Conservation (phyloP, 2,329 filamentous ascomycete genomes). For the Colletotrichum sp. region DNA sequence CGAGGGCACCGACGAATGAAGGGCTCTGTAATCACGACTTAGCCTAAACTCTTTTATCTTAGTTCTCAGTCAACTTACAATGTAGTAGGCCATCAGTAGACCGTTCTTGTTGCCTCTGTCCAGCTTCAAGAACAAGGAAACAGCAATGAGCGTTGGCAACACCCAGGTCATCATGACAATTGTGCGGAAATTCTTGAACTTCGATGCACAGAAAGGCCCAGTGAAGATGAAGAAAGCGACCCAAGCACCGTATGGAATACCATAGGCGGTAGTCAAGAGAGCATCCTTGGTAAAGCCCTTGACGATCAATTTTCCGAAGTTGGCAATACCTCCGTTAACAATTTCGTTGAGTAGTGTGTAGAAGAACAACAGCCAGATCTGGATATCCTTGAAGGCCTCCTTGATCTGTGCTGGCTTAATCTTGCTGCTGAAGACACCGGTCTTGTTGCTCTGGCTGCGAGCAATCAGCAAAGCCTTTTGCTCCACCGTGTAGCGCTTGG, state of each 20-base stretch:
- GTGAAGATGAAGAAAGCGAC: conserved; percentile 57
- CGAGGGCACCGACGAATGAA: conserved; percentile 48
- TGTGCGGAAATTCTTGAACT: conserved; percentile 54
- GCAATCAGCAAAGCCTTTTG: conserved; percentile 61
- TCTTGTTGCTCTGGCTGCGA: conserved; percentile 45
- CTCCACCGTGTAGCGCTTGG: conserved; percentile 61
- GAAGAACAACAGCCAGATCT: conserved; percentile 48
- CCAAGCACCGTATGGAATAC: conserved; percentile 59
- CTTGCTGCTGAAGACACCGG: conserved; percentile 44
- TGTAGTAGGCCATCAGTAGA: conserved; percentile 47
- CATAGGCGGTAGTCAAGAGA: conserved; percentile 51
- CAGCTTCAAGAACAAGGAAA: conserved; percentile 46
- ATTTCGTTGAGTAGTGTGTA: conserved; percentile 28
- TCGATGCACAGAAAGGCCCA: conserved; percentile 56
- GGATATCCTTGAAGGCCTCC: conserved; percentile 44
- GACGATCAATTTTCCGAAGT: conserved; percentile 30
- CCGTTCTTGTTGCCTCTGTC: conserved; percentile 32
- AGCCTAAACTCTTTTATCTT: conserved; percentile 42
- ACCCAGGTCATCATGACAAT: conserved; percentile 57
- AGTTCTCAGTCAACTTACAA: conserved; percentile 46
- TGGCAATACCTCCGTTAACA: conserved; percentile 28
- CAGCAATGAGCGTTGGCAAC: conserved; percentile 44
- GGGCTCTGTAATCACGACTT: conserved; percentile 25
- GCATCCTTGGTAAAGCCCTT: conserved; percentile 34
- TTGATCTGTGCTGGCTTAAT: conserved; percentile 44